phyloP scores from a whole-genome alignment of 345 rosid genomes.

The Carallia pectinifolia region DNA sequence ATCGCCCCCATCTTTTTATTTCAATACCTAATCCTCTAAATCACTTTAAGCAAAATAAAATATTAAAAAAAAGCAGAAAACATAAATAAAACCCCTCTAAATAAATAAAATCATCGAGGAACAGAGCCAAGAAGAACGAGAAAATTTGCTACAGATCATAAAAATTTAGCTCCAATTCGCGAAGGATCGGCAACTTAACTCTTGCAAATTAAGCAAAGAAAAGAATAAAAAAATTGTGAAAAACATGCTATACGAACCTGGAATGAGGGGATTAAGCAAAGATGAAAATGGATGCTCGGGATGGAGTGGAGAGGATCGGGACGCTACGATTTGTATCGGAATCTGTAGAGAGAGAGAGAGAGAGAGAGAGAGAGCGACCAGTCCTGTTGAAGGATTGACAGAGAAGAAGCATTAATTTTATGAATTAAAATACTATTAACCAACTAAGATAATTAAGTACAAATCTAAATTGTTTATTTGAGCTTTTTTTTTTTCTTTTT shows the following conservation, averaged over 20 bases:
- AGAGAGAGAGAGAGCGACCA: neutral
- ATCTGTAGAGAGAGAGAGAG: too few species aligned
- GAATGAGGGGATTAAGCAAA: neutral
- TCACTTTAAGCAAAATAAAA: too few species aligned
- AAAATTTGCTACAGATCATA: neutral
- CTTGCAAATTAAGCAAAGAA: neutral
- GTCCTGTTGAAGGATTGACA: neutral
- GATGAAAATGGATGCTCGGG: neutral
- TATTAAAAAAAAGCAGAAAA: too few species aligned
- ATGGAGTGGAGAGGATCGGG: neutral
- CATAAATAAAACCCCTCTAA: too few species aligned
- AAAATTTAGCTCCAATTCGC: neutral
- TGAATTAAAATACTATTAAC: too few species aligned
- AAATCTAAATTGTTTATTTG: too few species aligned
- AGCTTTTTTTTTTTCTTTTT: too few species aligned
- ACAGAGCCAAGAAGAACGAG: neutral
- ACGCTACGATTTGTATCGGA: too few species aligned
- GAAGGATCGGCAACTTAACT: neutral
- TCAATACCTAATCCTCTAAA: neutral
- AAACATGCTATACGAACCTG: neutral
- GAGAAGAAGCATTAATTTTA: neutral
- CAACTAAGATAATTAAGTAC: too few species aligned
- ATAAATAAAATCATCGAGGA: too few species aligned
- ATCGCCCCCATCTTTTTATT: slow-evolving; percentile 67
- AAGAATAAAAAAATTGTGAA: neutral